Evolutionary conservation across 768 basidiomycete genomes (phyloP).

Genomic region (Phanerodontia chrysosporium): DNA sequence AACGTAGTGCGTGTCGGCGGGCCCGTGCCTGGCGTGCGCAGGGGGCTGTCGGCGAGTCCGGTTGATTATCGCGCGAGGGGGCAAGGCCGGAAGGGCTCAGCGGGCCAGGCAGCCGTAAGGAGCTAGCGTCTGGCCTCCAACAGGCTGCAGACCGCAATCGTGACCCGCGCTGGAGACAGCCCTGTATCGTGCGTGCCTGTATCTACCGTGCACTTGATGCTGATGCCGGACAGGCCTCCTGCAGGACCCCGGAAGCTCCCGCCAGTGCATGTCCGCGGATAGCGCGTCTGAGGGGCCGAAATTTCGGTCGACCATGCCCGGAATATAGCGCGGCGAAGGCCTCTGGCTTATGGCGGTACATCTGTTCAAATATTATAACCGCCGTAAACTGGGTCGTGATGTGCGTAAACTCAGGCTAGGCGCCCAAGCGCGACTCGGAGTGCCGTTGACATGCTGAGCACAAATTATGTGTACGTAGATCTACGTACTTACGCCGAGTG

Average conservation of each 20-base stretch:
- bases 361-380: too few relatives aligned
- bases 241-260: background rate
- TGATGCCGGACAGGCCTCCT: background rate
- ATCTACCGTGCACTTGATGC: background rate
- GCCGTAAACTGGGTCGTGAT: too few relatives aligned
- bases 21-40: background rate
- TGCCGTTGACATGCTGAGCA: too few relatives aligned
- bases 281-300: too few relatives aligned
- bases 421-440: too few relatives aligned
- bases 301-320: too few relatives aligned
- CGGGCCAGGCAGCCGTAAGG: background rate
- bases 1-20: background rate
- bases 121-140: background rate
- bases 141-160: background rate
- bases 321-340: too few relatives aligned
- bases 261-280: too few relatives aligned
- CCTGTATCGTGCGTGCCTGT: constrained; percentile 4
- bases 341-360: too few relatives aligned
- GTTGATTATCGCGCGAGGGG: background rate
- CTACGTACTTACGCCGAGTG: too few relatives aligned
- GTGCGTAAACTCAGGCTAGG: too few relatives aligned
- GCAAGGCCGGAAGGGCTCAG: background rate
- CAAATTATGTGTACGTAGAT: too few relatives aligned
- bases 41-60: background rate
- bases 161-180: background rate